Conservation (phyloP, 371 early-diverging fungal species). For the Apophysomyces variabilis region DNA sequence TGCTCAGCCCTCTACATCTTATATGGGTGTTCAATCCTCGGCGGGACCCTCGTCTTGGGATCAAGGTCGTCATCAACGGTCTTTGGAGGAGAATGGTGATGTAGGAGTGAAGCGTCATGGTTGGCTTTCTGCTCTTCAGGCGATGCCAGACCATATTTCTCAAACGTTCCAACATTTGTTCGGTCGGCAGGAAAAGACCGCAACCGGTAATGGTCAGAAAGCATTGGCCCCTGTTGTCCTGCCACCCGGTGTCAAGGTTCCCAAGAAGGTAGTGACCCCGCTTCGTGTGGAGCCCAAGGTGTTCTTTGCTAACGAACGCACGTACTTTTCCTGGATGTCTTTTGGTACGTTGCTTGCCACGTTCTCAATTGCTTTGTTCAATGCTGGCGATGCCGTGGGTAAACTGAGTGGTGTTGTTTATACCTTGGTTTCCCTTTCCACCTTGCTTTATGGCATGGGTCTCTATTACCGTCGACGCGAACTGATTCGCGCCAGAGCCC, state of each 20-base stretch:
- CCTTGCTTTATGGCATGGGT: conserved; percentile 90
- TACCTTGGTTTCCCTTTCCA: conserved; percentile 77
- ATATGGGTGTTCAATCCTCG: conserved; percentile 10
- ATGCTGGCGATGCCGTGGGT: conserved; percentile 83
- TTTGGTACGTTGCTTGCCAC: conserved; percentile 78
- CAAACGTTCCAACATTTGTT: conserved; percentile 23
- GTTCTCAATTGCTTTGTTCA: conserved; percentile 81
- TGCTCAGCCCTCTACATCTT: conserved; percentile 13
- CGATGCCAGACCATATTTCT: conserved; percentile 15
- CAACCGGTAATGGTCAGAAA: background rate
- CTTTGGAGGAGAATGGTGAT: too few relatives aligned
- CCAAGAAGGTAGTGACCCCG: conserved; percentile 76
- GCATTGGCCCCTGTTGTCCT: conserved; percentile 36
- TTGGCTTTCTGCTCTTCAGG: conserved; percentile 18
- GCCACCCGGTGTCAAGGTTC: conserved; percentile 56
- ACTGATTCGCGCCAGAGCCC: conserved; percentile 67
- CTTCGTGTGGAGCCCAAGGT: conserved; percentile 99
- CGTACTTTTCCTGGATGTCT: conserved; percentile 94
- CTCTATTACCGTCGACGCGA: conserved; percentile 95
- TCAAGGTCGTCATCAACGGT: too few relatives aligned
- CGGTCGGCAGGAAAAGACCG: conserved; percentile 1
- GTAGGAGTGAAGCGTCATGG: background rate
- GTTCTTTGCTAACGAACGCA: conserved; percentile 99
- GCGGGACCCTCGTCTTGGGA: background rate
- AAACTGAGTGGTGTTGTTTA: conserved; percentile 82